Base-by-base conservation (phyloP, 1,284 basidiomycete species). In the Prillingera fragicola region DNA sequence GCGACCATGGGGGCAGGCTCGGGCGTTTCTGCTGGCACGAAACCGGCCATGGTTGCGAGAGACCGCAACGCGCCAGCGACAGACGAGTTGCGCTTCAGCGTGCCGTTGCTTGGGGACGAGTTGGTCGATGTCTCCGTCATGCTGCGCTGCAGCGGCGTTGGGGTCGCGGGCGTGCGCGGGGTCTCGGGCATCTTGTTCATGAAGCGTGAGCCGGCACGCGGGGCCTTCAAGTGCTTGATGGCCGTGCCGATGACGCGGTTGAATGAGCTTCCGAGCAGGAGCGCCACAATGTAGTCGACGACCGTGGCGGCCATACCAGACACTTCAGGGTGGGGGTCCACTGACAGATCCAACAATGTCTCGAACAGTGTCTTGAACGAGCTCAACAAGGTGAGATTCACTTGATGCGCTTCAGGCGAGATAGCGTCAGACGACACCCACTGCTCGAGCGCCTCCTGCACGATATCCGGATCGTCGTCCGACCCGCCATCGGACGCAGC, bases 361-460 rank as follows among this genome's bases (percentile, higher is more conserved):
- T 85, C 84, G 62, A 89, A 95, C 56, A 97, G 86, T 21, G 90
- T 90, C 75, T 88, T 90, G 75, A 92, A 90, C 0, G 85, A 88
- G 1, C 86, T 87, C 19, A 96, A 74, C 7, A 92, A 65, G 5
- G 90, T 85, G 15, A 87, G 77, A 60, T 87, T 87, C 62, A 88
- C 84, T 55, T 86, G 83, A 45, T 86, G 77, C 38, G 72, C 59
- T n/a, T 89, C 81, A 21, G 84, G 76, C 73, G 59, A 45, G 14
- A 53, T 36, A 12, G 48, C 48, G 15, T 62, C 59, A 1, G 71
- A 72, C 41, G 81, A 79, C 32, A 85, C 65, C 87, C 87, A 91
- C 49, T 85, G 82, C 9, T 75, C 72, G n/a, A 94, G 75, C 0
- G 88, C 85, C 13, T 65, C 76, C 0, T 82, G 78, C 28, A 90